Evolutionary conservation across 352 stramenopile species (phyloP), one percentile per base, ranked within the genome.

Genomic region (Albugo candida): DNA sequence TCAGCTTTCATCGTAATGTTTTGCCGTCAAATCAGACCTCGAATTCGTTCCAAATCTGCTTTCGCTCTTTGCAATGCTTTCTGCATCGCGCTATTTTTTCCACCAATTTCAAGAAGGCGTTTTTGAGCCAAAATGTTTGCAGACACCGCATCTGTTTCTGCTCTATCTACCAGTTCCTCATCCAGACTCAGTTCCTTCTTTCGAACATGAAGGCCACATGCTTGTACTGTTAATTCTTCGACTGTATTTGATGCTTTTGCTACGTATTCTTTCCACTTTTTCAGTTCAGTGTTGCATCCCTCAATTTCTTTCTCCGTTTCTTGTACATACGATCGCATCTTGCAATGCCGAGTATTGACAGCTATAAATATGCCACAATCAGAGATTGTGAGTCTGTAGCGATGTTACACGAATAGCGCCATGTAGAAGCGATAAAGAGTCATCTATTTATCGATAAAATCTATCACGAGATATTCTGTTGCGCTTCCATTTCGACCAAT

Each of bases 141-240:
- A 39, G 67, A 54, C n/a, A 79, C 60, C 1, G 69, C 67, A 0
- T 61, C 53, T 3, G 63, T 54, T 31, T 84, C 67, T 0, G 60
- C 70, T 45, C 61, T 43, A 17, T 61, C 63, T 2, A 82, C 52
- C 3, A 64, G 16, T 16, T 72, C 61, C 51, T 84, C 67, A 42
- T 82, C 69, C 21, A 70, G 54, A 44, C 73, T 64, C 16, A 84
- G 60, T 49, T 82, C 65, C 45, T 78, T 65, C 18, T 62, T 72
- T 8, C 69, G 72, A 44, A 79, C 60, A 18, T 51, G 58, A 18
- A 81, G 53, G 8, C 51, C 62, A 34, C 58, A 70, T 11, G 63
- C 55, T 36, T 79, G 65, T 31, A 75, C 63, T 19, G 69, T 63
- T 31, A 81, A 59, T 20, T 75, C 56, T 43, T 83, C 68, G 19